A percentile compares a stretch with the other conserved stretches of the same genome.
Evolutionary conservation across 1,284 basidiomycete genomes (phyloP).

Genomic region (Phlebopus sp.): DNA sequence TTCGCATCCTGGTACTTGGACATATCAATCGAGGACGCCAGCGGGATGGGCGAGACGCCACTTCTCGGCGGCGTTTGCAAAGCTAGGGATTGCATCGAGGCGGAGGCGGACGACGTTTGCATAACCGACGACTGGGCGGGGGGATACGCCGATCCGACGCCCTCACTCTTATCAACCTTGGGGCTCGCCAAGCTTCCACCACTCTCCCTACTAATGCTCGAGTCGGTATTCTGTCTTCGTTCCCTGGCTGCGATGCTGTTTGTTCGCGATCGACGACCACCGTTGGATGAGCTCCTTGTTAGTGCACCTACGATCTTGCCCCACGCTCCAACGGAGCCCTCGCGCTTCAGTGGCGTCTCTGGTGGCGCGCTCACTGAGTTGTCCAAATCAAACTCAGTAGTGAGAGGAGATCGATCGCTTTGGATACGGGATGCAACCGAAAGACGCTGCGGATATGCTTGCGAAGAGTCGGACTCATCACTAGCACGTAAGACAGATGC

Average conservation of each 20-base stretch:
- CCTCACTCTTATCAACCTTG: constrained; percentile 54
- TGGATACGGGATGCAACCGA: constrained; percentile 60
- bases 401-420: constrained; percentile 52
- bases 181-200: constrained; percentile 62
- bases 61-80: constrained; percentile 51
- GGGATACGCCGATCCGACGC: constrained; percentile 36
- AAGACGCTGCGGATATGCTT: constrained; percentile 53
- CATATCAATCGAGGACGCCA: constrained; percentile 58
- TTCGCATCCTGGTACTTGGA: constrained; percentile 73
- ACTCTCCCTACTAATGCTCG: constrained; percentile 72
- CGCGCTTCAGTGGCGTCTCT: constrained; percentile 54
- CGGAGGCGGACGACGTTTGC: constrained; percentile 63
- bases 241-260: constrained; percentile 70
- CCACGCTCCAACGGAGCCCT: constrained; percentile 61
- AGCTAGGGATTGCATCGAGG: constrained; percentile 58
- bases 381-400: constrained; percentile 56
- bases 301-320: constrained; percentile 43
- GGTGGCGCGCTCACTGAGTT: constrained; percentile 44
- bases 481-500: constrained; percentile 38
- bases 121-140: constrained; percentile 46
- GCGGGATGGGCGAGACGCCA: constrained; percentile 67
- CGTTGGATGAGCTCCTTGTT: constrained; percentile 57
- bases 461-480: constrained; percentile 49
- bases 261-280: constrained; percentile 70
- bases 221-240: constrained; percentile 62